Evolutionary conservation across 2,329 filamentous ascomycete genomes (phyloP), one percentile per base, ranked within the genome.

Genomic region (Scortechinia acanthostroma): DNA sequence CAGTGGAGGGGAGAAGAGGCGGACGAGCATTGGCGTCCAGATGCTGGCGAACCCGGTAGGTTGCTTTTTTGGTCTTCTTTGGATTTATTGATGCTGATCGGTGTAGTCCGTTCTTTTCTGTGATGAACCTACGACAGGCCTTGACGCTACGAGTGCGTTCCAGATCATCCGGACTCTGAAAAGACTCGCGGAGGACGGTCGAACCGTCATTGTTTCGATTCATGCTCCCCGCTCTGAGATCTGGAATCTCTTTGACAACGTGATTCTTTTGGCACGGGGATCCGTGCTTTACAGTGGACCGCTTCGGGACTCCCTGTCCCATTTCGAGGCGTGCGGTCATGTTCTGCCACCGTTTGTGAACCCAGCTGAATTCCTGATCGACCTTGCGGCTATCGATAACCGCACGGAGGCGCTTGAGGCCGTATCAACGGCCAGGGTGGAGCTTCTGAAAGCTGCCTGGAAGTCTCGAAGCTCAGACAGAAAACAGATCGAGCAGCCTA

Each of bases 171-270:
- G 79, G 22, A 89, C 84, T 0, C 61, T 90, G 5, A 88, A 88
- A 55, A 69, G 65, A 4, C 67, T 91, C 2, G 82, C 85, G 0
- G 68, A 69, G 25, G 83, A 83, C 55, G 85, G 84, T 0, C 68
- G 85, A 20, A 90, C 84, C 0, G 71, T 90, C 45, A 75, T 90
- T 14, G 82, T 81, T 0, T 88, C 84, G 0, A 86, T 91, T 25
- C 86, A 91, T 57, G 83, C 88, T 50, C 86, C 86, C 17, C 73
- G 86, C 17, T 88, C 84, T 0, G 86, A 90, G 57, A 90, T 91
- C 14, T 91, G 86, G 85, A 74, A 77, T 22, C 70, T 89, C 15
- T 87, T 91, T 54, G 86, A 90, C 58, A 79, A 80, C 47, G 68
- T 90, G 4, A 68, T 89, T 6, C 69, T 91, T 13, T 59, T 91